These are phyloP conservation scores for Lipomyces kockii DNA, from an alignment of 805 yeast species.

Conservation along the genomic window DNA sequence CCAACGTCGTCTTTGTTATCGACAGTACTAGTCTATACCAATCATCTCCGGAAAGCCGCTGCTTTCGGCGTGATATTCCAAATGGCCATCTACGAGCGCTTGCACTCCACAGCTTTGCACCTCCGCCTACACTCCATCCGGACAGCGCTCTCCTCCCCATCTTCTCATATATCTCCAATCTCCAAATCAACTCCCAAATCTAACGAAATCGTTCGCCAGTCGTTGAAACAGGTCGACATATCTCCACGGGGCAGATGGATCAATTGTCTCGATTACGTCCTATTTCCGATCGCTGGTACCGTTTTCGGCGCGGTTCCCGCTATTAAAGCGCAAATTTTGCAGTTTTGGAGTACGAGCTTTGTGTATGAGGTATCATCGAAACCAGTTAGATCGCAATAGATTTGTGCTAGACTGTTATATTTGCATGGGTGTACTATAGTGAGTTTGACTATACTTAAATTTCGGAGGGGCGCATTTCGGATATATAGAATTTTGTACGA, in stretches of 20 bases:
- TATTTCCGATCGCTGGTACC: constrained; percentile 38
- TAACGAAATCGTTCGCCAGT: neutral
- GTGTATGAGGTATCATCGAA: constrained; percentile 34
- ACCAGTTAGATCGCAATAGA: constrained; percentile 16
- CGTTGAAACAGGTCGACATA: constrained; percentile 4
- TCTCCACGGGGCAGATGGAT: constrained; percentile 11
- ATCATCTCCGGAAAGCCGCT: constrained; percentile 29
- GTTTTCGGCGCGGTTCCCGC: constrained; percentile 38
- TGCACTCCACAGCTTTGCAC: constrained; percentile 22
- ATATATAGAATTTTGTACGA: neutral
- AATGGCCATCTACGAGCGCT: constrained; percentile 31
- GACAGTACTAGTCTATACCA: constrained; percentile 17
- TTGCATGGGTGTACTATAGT: neutral
- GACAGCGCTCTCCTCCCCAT: neutral
- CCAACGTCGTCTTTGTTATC: constrained; percentile 1
- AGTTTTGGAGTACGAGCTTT: constrained; percentile 31
- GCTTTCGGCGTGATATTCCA: constrained; percentile 31
- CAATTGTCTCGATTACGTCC: constrained; percentile 28
- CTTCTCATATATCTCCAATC: neutral
- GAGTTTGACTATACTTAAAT: neutral
- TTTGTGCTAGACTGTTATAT: neutral
- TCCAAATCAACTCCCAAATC: neutral
- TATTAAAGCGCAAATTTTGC: constrained; percentile 34
- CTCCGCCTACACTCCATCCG: constrained; percentile 13
- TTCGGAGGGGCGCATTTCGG: neutral